Evolutionary conservation across 2,329 filamentous ascomycete species (phyloP).

Genomic region (Tothia fuscella): DNA sequence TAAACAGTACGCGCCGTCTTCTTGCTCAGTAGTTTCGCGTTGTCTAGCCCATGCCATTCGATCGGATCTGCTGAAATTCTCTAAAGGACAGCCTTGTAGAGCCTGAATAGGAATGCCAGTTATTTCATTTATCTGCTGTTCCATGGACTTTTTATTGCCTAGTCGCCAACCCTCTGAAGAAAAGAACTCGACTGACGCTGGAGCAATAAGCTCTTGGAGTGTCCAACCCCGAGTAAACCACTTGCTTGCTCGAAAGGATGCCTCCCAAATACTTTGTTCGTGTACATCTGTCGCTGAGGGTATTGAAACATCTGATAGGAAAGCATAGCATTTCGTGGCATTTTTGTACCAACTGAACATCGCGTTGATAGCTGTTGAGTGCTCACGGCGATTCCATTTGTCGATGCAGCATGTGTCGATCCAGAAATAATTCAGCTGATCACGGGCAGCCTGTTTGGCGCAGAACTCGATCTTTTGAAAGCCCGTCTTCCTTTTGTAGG

Average conservation of each 20-base stretch:
- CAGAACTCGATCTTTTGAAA: constrained; percentile 16
- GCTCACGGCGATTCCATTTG: constrained; percentile 8
- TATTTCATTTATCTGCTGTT: constrained; percentile 12
- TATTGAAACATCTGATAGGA: constrained; percentile 6
- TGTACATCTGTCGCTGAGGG: too few relatives aligned
- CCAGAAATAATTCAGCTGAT: constrained; percentile 11
- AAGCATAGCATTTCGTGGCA: constrained; percentile 8
- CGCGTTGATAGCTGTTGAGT: constrained; percentile 10
- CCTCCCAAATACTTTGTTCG: too few relatives aligned
- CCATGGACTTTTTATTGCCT: constrained; percentile 7
- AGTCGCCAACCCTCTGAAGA: constrained; percentile 9
- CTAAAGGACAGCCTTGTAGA: too few relatives aligned
- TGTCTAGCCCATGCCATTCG: constrained; percentile 12
- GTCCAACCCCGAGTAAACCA: too few relatives aligned
- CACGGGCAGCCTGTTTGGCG: constrained; percentile 13
- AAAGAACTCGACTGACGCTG: constrained; percentile 11
- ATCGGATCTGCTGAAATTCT: too few relatives aligned
- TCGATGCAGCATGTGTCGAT: constrained; percentile 11
- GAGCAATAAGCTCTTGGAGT: constrained; percentile 11
- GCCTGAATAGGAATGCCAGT: constrained; percentile 10
- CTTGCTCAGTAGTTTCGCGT: constrained; percentile 11
- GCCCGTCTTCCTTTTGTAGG: constrained; percentile 11
- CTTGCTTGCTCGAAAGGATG: too few relatives aligned
- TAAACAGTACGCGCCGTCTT: too few relatives aligned
- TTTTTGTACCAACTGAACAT: constrained; percentile 11